phyloP scores from a whole-genome alignment of 2,329 filamentous ascomycete genomes.

The Fusarium sp. region DNA sequence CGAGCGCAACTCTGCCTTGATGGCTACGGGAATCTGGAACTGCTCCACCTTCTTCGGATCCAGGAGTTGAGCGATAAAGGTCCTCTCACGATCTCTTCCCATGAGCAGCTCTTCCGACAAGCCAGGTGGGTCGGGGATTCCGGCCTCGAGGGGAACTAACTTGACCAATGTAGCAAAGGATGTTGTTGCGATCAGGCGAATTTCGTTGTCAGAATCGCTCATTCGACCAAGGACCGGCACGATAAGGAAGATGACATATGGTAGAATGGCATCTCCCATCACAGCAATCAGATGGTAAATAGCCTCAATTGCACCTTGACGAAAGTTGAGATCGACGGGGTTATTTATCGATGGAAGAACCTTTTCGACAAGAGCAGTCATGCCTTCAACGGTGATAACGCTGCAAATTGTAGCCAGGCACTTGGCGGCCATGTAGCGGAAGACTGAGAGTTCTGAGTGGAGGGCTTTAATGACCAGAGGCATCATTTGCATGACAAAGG shows the following conservation, averaged over 20 bases:
- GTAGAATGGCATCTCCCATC: constrained; percentile 95
- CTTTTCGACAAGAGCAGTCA: constrained; percentile 94
- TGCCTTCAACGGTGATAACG: constrained; percentile 91
- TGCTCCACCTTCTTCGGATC: constrained; percentile 97
- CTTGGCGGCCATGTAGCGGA: constrained; percentile 96
- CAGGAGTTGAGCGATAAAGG: constrained; percentile 95
- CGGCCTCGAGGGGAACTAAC: constrained; percentile 93
- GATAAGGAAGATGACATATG: constrained; percentile 98
- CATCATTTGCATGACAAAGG: constrained; percentile 83
- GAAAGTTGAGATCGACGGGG: constrained; percentile 83
- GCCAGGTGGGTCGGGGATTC: constrained; percentile 95
- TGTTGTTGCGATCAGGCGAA: constrained; percentile 92
- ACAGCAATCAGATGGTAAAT: constrained; percentile 98
- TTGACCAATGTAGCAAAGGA: constrained; percentile 98
- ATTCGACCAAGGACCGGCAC: constrained; percentile 96
- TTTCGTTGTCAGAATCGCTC: constrained; percentile 97
- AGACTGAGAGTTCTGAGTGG: constrained; percentile 87
- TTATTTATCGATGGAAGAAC: constrained; percentile 93
- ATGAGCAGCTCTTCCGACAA: constrained; percentile 87
- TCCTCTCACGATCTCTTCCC: constrained; percentile 91
- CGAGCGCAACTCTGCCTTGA: constrained; percentile 94
- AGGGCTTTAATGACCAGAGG: constrained; percentile 88
- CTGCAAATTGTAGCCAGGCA: constrained; percentile 98
- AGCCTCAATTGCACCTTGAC: constrained; percentile 93
- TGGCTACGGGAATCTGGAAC: constrained; percentile 92